A percentile compares a stretch with the other conserved stretches of the same genome.
Conservation (phyloP, 148 eudicot species). For the Amaranthus hypochondriacus region DNA sequence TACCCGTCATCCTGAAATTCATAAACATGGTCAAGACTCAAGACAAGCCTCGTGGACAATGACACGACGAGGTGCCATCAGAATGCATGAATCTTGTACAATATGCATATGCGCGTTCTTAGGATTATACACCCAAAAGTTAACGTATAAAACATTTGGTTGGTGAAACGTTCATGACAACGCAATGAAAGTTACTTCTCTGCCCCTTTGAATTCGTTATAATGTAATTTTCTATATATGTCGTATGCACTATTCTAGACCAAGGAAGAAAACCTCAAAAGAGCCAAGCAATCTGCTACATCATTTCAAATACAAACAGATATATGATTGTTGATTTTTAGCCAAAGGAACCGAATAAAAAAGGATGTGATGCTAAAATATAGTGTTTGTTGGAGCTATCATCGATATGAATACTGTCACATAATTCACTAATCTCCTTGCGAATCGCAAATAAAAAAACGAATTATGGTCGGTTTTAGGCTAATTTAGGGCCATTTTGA, state of each 20-base stretch:
- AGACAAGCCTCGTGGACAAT: background rate
- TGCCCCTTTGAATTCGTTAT: no score
- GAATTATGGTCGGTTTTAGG: no score
- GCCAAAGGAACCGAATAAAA: no score
- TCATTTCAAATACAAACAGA: background rate
- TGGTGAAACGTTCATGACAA: background rate
- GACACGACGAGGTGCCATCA: background rate
- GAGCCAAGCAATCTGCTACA: background rate
- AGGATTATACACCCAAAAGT: background rate
- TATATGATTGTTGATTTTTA: no score
- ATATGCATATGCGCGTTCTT: background rate
- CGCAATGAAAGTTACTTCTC: background rate
- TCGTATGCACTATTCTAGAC: background rate
- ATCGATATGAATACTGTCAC: no score
- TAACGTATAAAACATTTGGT: background rate
- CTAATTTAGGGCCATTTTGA: no score
- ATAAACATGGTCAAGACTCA: background rate
- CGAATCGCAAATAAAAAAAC: no score
- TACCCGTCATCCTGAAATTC: constrained; percentile 88
- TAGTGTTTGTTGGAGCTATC: no score
- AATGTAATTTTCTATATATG: no score
- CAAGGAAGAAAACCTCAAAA: no score
- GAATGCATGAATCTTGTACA: background rate
- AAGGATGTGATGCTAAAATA: no score
- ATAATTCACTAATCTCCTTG: no score